A percentile compares a stretch with the other conserved stretches of the same genome.
phyloP scores from a whole-genome alignment of 176 grass and related monocot species.

The Aegilops longissima region DNA sequence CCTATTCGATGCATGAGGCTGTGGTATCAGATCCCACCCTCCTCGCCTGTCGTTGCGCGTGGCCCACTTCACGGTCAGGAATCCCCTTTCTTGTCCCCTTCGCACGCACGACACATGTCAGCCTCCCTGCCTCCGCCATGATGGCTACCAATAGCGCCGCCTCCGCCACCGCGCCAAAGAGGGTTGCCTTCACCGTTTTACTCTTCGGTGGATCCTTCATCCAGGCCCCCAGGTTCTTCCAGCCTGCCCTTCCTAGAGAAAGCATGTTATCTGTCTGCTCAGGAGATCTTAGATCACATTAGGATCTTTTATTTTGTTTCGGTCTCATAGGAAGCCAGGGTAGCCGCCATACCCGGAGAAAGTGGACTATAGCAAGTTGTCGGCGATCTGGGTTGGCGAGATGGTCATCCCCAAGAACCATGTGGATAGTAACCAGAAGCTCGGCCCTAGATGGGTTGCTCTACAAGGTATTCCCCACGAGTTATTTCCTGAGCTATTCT shows the following conservation, averaged over 20 bases:
- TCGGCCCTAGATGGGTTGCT: slow-evolving; percentile 82
- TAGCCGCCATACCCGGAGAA: slow-evolving; percentile 68
- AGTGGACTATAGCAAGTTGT: slow-evolving; percentile 76
- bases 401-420: slow-evolving; percentile 76
- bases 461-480: slow-evolving; percentile 51
- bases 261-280: too few species aligned
- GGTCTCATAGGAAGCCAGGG: slow-evolving; percentile 55
- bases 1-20: too few species aligned
- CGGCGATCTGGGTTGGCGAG: slow-evolving; percentile 88
- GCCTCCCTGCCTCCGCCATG: neutral
- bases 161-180: slow-evolving; percentile 26
- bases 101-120: neutral
- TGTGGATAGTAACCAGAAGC: slow-evolving; percentile 91
- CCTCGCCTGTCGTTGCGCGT: neutral
- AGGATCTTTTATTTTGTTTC: slow-evolving; percentile 4
- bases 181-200: slow-evolving; percentile 69
- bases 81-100: neutral
- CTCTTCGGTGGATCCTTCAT: slow-evolving; percentile 83
- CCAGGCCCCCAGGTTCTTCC: slow-evolving; percentile 33
- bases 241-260: too few species aligned
- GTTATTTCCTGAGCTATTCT: neutral
- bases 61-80: neutral
- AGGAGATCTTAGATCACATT: neutral
- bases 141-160: slow-evolving; percentile 42
- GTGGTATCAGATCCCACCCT: neutral